Base-by-base conservation (phyloP, 2,329 filamentous ascomycete species). In the Endothia cerciana region DNA sequence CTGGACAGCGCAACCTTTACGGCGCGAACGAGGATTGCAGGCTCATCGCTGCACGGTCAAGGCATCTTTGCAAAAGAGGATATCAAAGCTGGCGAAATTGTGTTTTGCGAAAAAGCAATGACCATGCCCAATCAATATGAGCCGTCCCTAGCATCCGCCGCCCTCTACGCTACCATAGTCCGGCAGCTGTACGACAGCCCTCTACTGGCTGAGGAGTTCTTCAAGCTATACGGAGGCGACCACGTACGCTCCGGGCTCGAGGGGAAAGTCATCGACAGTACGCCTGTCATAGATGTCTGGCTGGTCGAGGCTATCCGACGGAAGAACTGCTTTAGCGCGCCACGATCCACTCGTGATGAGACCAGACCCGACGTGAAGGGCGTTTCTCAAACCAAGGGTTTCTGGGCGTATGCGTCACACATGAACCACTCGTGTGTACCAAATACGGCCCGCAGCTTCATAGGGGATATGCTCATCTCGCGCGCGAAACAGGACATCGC, bases 401-500 rank as follows among this genome's bases (percentile, higher is more conserved):
- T 51, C 47, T 51, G 47, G 47, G 25, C 22, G 6, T 51, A 73
- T 55, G 72, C 73, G 3, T 69, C 69, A 6, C 61, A 69, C 60
- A 70, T 75, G 69, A 76, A 75, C 65, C 74, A 76, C 64, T 67
- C 66, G 64, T 76, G 75, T 69, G 71, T 75, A 43, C 67, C 73
- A 13, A 76, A 75, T 65, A 72, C 71, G 15, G 71, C 70, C 68
- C 71, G 74, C 8, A 68, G 70, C 17, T 76, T 76, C 67, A 15
- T 75, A 3, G 74, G 74, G 10, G 74, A 76, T 56, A 63, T 76
- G 57, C 57, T 76, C 7, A 70, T 76, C 60, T 71, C 69, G 33
- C 70, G 74, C 36, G 81, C 81, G 1, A 76, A 74, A 6, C 69
- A 74, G 17, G 70, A 77, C 55, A 79, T 81, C 38, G 65, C 69